Evolutionary conservation across 2,329 filamentous ascomycete genomes (phyloP), one percentile per base, ranked within the genome.

Genomic region (Trichoderma simmonsii): DNA sequence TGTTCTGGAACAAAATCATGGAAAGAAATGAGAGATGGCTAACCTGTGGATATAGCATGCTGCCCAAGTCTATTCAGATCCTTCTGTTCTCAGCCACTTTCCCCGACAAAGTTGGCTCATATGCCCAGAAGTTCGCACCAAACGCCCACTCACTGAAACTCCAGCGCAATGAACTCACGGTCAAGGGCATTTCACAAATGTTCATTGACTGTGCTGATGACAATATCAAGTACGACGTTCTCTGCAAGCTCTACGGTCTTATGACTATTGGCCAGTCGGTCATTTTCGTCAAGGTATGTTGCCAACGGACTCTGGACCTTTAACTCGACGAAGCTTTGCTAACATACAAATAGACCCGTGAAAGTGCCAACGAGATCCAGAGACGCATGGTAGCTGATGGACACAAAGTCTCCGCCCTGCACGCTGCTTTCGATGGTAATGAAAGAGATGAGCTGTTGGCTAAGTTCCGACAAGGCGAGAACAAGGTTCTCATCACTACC

Each of bases 261-360:
- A 95, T 99, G 89, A 98, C 95, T 18, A 94, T 98, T 77, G 95
- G 95, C 6, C 97, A 95, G 8, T 98, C 96, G 0, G 97, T 99
- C 79, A 98, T 99, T 77, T 99, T 99, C 79, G 95, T 98, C 81
- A 93, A 92, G 87, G 93, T 95, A 84, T 51, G 75, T 63, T 11
- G 3, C 28, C 11, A 62, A 34, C 8, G 5, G 14, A 32, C 2
- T 48, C 36, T 2, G n/a, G 3, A 54, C 2, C 34, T 4, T n/a
- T 8, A 24, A 30, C 7, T 24, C 30, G 39, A n/a, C 60, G 18
- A 34, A 59, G 32, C 26, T 32, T n/a, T 34, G 32, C 73, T 80
- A 70, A 80, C 72, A 39, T 24, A 8, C 11, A 4, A 9, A 36
- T 62, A 97, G 92, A 96, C 92, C 66, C 92, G 95, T 79, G 90